Conservation (phyloP, 306 rosid genomes). For the Cicer cuneatum region DNA sequence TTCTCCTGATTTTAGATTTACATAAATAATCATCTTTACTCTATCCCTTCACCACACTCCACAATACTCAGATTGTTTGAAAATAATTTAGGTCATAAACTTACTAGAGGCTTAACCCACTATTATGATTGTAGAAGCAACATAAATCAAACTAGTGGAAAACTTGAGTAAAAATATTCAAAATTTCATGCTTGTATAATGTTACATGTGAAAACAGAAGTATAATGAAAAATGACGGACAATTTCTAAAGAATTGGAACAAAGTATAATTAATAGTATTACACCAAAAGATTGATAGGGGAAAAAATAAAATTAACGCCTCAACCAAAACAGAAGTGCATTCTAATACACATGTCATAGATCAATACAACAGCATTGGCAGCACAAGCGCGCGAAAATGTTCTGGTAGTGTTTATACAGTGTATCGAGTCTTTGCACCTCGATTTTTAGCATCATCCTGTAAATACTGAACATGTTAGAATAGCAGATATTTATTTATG, state of each 20-base stretch:
- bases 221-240: conserved; percentile 24
- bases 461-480: conserved; percentile 48
- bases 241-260: conserved; percentile 24
- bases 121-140: conserved; percentile 4
- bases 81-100: not conserved
- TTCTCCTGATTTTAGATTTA: not conserved
- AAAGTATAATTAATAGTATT: conserved; percentile 16
- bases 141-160: conserved; percentile 1
- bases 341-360: conserved; percentile 31
- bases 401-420: conserved; percentile 50
- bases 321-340: conserved; percentile 22
- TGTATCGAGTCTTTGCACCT: conserved; percentile 73
- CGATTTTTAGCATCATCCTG: conserved; percentile 87
- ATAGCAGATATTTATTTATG: conserved; percentile 15
- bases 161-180: not conserved
- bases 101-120: not conserved
- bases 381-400: conserved; percentile 33
- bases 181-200: conserved; percentile 11
- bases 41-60: not conserved
- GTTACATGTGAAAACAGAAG: conserved; percentile 3
- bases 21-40: not conserved
- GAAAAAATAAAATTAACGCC: not conserved
- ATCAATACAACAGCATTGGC: conserved; percentile 36
- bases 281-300: conserved; percentile 19
- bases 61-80: not conserved